Evolutionary conservation across 164 flowering plant species (phyloP), one percentile per base, ranked within the genome.

Genomic region (grape (Vitis vinifera)): DNA sequence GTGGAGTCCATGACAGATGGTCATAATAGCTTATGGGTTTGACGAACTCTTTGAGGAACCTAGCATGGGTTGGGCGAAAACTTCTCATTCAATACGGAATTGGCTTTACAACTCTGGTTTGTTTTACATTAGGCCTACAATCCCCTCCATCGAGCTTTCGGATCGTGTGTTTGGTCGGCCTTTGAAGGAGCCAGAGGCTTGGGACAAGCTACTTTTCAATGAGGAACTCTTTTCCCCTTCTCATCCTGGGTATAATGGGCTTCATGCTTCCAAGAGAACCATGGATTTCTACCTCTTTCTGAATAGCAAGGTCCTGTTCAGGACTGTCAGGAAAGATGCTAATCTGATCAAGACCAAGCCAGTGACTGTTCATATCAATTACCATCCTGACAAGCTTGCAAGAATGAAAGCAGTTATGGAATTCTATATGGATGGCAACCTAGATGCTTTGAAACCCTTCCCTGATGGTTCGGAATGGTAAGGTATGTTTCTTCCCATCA

Each of bases 191-290:
- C 53, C 68, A 17, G 71, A 76, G 0, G 51, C 83, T 29, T 89
- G 94, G 94, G 94, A 89, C 55, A 92, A 89, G 71, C 90, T 92
- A 8, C 92, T 85, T 56, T 89, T 88, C 75, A 89, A 89, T 63
- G 94, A 89, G 77, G 92, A 88, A 72, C 82, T 89, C 49, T 85
- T 77, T 68, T 88, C 57, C 73, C 94, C 94, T 55, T 89, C 94
- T 4, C 88, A 84, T 69, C 87, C 87, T 11, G 88, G 88, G 0
- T 89, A 89, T 30, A 77, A 73, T 50, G 94, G 94, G 58, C 91
- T 88, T 71, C 84, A 89, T 82, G 91, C 91, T 66, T 67, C 92
- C 11, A 83, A 67, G 73, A 85, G 91, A 76, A 81, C 86, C 3
- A 80, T 88, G 94, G 92, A 89, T 77, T 75, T 80, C 69, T 89